These are phyloP conservation scores for Rosa lucieae DNA, from an alignment of 306 rosid genomes.

Conservation along the genomic window DNA sequence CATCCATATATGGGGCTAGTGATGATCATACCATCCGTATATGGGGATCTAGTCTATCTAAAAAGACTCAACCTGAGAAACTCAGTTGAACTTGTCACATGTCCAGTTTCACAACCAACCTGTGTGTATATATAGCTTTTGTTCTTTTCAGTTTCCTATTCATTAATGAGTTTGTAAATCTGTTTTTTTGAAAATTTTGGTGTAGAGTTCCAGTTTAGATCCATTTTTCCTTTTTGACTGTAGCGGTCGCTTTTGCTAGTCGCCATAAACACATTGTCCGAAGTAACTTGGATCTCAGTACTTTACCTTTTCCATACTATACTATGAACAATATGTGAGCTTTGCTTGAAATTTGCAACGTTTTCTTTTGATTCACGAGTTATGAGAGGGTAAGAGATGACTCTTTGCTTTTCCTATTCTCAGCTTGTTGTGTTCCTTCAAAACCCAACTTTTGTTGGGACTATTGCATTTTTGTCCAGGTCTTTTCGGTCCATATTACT, in stretches of 20 bases:
- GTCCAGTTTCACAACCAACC: slow-evolving; percentile 12
- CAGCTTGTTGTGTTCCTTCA: neutral
- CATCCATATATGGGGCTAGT: slow-evolving; percentile 92
- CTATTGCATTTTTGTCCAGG: neutral
- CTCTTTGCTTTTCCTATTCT: neutral
- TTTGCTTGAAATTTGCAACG: neutral
- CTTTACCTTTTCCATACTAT: neutral
- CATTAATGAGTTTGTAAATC: slow-evolving; percentile 48
- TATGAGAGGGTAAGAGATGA: neutral
- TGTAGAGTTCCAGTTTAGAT: slow-evolving; percentile 21
- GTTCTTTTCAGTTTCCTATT: slow-evolving; percentile 23
- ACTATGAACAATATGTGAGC: neutral
- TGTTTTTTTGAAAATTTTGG: slow-evolving; percentile 21
- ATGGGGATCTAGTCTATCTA: slow-evolving; percentile 66
- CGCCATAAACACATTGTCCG: neutral
- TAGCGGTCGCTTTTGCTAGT: neutral
- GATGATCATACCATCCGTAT: slow-evolving; percentile 77
- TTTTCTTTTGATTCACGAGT: neutral
- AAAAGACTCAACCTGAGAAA: slow-evolving; percentile 32
- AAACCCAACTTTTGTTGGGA: neutral
- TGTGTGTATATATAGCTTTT: slow-evolving; percentile 31
- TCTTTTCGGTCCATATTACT: too few species aligned
- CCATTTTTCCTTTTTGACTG: neutral
- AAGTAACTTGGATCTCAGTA: slow-evolving; percentile 4
- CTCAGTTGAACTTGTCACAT: slow-evolving; percentile 30